These are phyloP conservation scores for Haematococcus lacustris DNA, from an alignment of 139 green algal species.

Conservation along the genomic window DNA sequence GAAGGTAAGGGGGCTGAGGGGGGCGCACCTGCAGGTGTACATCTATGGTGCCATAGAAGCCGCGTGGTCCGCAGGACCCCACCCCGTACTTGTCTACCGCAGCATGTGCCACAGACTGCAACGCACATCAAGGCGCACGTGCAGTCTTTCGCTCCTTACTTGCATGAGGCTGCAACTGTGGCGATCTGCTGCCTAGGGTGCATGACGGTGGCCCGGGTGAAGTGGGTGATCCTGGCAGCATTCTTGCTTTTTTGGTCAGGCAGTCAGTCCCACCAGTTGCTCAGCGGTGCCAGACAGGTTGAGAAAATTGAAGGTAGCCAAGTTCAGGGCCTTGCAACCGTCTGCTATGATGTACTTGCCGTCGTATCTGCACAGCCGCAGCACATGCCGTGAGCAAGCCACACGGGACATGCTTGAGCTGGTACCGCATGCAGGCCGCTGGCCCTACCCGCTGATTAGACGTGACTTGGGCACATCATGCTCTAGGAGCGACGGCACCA, in stretches of 20 bases:
- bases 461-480: constrained; percentile 31
- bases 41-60: constrained; percentile 99
- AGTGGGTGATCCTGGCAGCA: too few species aligned
- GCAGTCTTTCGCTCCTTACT: too few species aligned
- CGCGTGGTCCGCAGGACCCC: constrained; percentile 89
- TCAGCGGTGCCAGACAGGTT: constrained; percentile 30
- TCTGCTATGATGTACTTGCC: constrained; percentile 34
- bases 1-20: too few species aligned
- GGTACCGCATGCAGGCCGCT: too few species aligned
- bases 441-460: constrained; percentile 41
- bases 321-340: constrained; percentile 65
- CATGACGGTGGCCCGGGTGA: too few species aligned
- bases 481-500: constrained; percentile 39
- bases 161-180: not conserved
- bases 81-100: constrained; percentile 91
- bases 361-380: constrained; percentile 21
- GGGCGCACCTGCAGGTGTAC: constrained; percentile 78
- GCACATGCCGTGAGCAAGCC: too few species aligned
- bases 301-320: constrained; percentile 82
- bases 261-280: too few species aligned
- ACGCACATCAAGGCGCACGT: too few species aligned
- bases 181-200: not conserved
- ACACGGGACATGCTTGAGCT: too few species aligned
- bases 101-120: constrained; percentile 5
- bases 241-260: too few species aligned